Evolutionary conservation across 75 land plant species (phyloP), one percentile per base, ranked within the genome.

Genomic region (Sequoiadendron giganteum): DNA sequence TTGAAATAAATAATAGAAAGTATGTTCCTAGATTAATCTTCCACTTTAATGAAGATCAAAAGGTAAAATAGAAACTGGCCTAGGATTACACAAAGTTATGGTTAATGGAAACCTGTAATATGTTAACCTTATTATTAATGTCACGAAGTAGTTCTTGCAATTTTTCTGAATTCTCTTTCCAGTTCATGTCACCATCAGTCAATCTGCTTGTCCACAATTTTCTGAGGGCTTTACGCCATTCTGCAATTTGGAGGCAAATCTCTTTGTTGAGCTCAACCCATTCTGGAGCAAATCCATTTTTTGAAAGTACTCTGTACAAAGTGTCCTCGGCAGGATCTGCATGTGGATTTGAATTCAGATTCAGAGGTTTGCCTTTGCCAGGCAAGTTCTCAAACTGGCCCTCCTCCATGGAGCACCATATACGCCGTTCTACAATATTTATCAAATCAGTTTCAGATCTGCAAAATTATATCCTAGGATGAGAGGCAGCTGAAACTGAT

Each of bases 191-290:
- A 42, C 90, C 88, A 25, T 88, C 73, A 32, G 86, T 78, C 30
- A 86, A 38, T 85, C 54, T 93, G 8, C 58, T 85, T 19, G 14
- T 68, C 93, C 92, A 95, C 16, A 94, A 94, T 86, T 85, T 92
- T 88, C 91, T 93, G 72, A 96, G 89, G 47, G 89, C 89, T 21
- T 88, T 83, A 65, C 98, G 89, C 98, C 98, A 96, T 52, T 88
- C 91, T 25, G 88, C 83, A 28, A 95, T 87, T 30, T 85, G 79
- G 75, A 42, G 75, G 39, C 98, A 38, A 40, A 96, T 96, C 85
- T 96, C 98, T 76, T 96, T 96, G 90, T 96, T 96, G 15, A 96
- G 94, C 75, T 96, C 98, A 90, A 96, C 93, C 98, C 98, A 96
- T 80, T 96, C 98, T 3, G 96, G 98, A 42, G 98, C 98, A 89